phyloP scores from a whole-genome alignment of 225 moss, liverwort and hornwort species.

The Pleurozium schreberi region DNA sequence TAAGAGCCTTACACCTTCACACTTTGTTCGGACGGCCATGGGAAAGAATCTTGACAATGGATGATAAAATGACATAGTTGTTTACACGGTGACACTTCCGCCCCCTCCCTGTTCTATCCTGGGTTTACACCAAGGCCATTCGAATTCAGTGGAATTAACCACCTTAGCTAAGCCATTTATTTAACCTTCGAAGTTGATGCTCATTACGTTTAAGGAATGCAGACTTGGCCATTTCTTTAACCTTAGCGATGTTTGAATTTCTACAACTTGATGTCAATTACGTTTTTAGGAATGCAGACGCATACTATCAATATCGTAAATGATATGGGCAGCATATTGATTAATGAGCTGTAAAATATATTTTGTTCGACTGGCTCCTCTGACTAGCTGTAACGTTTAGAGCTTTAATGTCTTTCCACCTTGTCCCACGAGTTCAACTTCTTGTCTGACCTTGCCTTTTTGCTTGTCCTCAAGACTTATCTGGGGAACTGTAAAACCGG shows the following conservation, averaged over 20 bases:
- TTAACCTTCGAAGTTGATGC: neutral
- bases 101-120: neutral
- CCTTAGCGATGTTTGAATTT: neutral
- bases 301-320: neutral
- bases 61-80: neutral
- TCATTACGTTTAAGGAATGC: neutral
- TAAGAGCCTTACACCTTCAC: neutral
- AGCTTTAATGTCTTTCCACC: neutral
- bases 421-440: neutral
- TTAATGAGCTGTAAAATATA: neutral
- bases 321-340: neutral
- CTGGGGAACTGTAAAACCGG: neutral
- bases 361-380: neutral
- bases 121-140: neutral
- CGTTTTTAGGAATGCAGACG: neutral
- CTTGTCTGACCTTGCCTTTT: neutral
- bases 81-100: neutral
- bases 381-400: neutral
- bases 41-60: neutral
- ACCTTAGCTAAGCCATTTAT: neutral
- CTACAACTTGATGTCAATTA: neutral
- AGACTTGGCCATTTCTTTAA: neutral
- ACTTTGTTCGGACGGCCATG: neutral
- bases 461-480: neutral
- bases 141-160: neutral